phyloP scores from a whole-genome alignment of 1,284 basidiomycete species.

The Cutaneotrichosporon spelunceum region DNA sequence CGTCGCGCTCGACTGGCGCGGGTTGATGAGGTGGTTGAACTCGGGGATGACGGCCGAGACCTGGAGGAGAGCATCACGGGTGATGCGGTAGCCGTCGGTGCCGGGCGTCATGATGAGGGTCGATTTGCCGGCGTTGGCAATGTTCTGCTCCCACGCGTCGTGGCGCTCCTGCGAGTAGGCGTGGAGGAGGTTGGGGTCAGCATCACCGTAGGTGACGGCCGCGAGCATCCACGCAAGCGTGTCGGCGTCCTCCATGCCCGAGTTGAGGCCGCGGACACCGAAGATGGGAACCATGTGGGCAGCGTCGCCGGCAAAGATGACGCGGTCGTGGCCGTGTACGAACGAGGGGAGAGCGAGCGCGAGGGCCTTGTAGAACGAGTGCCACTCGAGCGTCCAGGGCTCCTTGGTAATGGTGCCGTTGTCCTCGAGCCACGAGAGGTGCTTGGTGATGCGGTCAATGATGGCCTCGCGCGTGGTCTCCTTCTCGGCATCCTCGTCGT shows the following conservation, averaged over 20 bases:
- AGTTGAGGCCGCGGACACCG: slow-evolving; percentile 24
- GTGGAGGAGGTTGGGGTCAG: slow-evolving; percentile 16
- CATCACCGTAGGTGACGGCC: slow-evolving; percentile 17
- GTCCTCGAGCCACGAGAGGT: slow-evolving; percentile 25
- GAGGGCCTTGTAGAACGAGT: slow-evolving; percentile 26
- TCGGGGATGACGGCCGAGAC: slow-evolving; percentile 20
- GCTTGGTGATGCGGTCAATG: slow-evolving; percentile 20
- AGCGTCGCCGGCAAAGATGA: slow-evolving; percentile 24
- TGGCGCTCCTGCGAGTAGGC: slow-evolving; percentile 22
- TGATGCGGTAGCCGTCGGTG: slow-evolving; percentile 20
- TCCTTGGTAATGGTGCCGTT: slow-evolving; percentile 26
- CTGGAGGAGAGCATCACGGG: slow-evolving; percentile 22
- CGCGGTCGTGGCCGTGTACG: slow-evolving; percentile 15
- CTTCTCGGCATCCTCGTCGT: slow-evolving; percentile 16
- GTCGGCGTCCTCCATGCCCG: slow-evolving; percentile 27
- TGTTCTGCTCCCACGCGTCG: slow-evolving; percentile 27
- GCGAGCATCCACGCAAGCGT: slow-evolving; percentile 24
- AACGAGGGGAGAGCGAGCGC: slow-evolving; percentile 21
- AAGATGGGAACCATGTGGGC: slow-evolving; percentile 27
- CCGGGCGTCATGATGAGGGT: slow-evolving; percentile 27
- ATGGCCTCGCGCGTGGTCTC: slow-evolving; percentile 23
- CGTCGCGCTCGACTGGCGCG: slow-evolving; percentile 23
- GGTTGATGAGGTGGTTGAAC: slow-evolving; percentile 26
- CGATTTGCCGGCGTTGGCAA: slow-evolving; percentile 20
- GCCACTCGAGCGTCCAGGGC: slow-evolving; percentile 27